Evolutionary conservation across 192 early-diverging fungal species (phyloP), one percentile per base, ranked within the genome.

Genomic region (Dispira simplex): DNA sequence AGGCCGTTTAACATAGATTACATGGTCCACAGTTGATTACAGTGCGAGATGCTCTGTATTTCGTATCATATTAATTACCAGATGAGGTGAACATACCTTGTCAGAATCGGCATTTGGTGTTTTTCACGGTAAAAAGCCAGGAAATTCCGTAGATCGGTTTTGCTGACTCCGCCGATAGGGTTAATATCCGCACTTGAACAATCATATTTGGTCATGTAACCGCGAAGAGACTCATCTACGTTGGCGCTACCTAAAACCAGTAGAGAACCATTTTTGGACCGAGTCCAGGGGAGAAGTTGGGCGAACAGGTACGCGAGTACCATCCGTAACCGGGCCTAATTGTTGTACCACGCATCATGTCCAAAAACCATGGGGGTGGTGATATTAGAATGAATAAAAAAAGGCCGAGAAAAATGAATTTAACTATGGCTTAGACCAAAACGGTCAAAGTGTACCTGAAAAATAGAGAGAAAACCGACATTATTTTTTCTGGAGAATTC

Each of bases 191-290:
- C 96, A 67, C 88, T 91, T 1, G 92, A 93, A 66, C 96, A 97
- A 69, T 99, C 96, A 71, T 99, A 99, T 67, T 99, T 99, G 48
- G 96, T 99, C 44, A 99, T 83, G 63, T 99, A 99, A 1, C 96
- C 96, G 45, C 96, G 81, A 53, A 99, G 72, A 39, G 88, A 86
- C 79, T 99, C 96, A 71, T 99, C 96, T 0, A 97, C 95, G 65
- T 99, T 99, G n/a, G 93, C 85, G 64, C 89, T 92, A 39, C 92
- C 95, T 62, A 99, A 77, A 0, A 99, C 96, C 46, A 99, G 81
- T 63, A 99, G 71, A 6, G 84, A 80, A 0, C 82, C 86, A n/a
- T 57, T 62, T 0, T 70, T 64, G 21, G 80, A 79, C 39, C 90
- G 82, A 16, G 75, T 79, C 96, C 96, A 99, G 8, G 90, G 87